Base-by-base conservation (phyloP, 139 green algal genomes). In the Asterochloris sp. region DNA sequence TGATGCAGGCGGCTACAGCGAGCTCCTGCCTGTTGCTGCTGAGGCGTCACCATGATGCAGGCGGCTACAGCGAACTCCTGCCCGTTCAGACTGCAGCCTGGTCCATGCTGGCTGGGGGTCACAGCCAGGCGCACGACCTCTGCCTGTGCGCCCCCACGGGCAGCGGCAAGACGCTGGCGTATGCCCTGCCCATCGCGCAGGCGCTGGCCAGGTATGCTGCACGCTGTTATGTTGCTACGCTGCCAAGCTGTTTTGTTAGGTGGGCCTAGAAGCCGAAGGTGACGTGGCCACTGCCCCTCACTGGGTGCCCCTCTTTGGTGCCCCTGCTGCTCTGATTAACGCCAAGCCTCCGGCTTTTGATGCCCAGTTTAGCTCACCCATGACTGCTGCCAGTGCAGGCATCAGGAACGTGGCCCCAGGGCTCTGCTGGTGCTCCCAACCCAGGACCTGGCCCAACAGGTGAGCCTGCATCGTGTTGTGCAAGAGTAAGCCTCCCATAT, bases 101-200 rank as follows among this genome's bases (percentile, higher is more conserved):
- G 95, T 74, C 80, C 1, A 78, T 91, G 64, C 86, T 88, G 0
- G 92, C 83, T 1, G 95, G 95, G 19, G 95, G 95, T 15, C 38
- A 75, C 62, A 92, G 87, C 82, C 69, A 74, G 12, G 84, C 83
- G 12, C 92, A 97, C 85, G 95, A 98, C 82, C 77, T 98, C n/a
- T 97, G 94, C 86, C 87, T 98, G 19, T 89, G 83, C 27, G 93
- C 94, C 0, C 95, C 95, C 26, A 98, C 95, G 0, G 95, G 95
- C 79, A 94, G 89, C 78, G 95, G 95, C 73, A 98, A 98, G 85
- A 98, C 95, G 1, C 86, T 98, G 24, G 91, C 95, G 0, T 98
- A 98, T 83, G 86, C 82, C 0, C 88, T 98, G 73, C 95, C 95
- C 0, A 19, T 98, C 16, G 23, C 96, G 2, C 91, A 96, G 29